Percentiles rank a stretch among this genome's conserved stretches.
Conservation (phyloP, 192 early-diverging fungal species). For the Backusella morwellensis region DNA sequence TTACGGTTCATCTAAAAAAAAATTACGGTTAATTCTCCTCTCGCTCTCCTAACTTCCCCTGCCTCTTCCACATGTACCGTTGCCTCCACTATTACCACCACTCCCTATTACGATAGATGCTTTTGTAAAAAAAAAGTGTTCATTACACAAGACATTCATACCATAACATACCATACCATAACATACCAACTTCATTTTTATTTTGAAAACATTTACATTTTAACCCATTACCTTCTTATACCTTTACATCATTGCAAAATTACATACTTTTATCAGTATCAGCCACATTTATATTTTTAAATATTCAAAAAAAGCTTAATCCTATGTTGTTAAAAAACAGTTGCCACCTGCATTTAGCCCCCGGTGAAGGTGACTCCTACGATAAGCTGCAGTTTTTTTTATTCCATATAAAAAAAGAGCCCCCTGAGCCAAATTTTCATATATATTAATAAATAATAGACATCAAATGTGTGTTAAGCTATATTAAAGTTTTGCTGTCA, state of each 20-base stretch:
- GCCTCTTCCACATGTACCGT: slow-evolving; percentile 2
- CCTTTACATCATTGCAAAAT: neutral
- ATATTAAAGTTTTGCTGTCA: neutral
- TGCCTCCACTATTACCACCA: neutral
- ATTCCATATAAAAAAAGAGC: neutral
- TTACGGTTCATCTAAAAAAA: neutral
- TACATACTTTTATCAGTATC: neutral
- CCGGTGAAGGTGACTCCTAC: neutral
- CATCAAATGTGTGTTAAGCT: neutral
- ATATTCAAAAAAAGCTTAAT: neutral
- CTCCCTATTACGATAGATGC: neutral
- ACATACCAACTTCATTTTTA: neutral
- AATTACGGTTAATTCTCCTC: neutral
- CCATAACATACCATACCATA: neutral
- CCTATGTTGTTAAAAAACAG: neutral
- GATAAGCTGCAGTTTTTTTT: neutral
- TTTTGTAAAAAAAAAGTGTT: neutral
- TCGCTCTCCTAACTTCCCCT: neutral
- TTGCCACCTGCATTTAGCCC: neutral
- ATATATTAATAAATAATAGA: slow-evolving; percentile 2
- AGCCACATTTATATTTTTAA: neutral
- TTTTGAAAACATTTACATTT: neutral
- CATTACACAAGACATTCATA: neutral
- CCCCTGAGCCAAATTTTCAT: neutral
- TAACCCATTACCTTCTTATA: neutral